Evolutionary conservation across 2,329 filamentous ascomycete species (phyloP).

Genomic region (Drechmeria coniospora): DNA sequence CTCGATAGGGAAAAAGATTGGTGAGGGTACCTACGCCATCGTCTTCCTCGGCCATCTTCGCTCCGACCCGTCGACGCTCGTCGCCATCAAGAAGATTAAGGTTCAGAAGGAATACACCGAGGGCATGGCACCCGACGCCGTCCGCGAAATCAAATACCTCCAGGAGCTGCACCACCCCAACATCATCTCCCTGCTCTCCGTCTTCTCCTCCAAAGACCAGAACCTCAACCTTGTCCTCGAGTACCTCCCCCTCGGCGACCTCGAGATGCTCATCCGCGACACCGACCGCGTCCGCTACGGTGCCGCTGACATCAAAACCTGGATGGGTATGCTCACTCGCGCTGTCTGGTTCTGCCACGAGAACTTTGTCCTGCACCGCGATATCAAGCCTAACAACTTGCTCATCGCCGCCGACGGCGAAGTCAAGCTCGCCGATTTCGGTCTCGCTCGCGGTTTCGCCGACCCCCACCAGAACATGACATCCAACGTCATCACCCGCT

Average conservation of each 20-base stretch:
- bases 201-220: constrained; percentile 92
- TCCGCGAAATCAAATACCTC: constrained; percentile 89
- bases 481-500: constrained; percentile 84
- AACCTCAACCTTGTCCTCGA: constrained; percentile 94
- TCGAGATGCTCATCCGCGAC: constrained; percentile 89
- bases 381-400: constrained; percentile 98
- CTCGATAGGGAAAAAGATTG: constrained; percentile 63
- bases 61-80: constrained; percentile 52
- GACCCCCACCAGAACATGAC: constrained; percentile 87
- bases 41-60: constrained; percentile 81
- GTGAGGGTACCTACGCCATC: constrained; percentile 92
- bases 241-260: constrained; percentile 81
- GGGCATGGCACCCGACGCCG: constrained; percentile 83
- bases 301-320: constrained; percentile 84
- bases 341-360: constrained; percentile 96
- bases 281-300: constrained; percentile 64
- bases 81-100: constrained; percentile 92
- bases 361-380: constrained; percentile 83
- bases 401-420: constrained; percentile 86
- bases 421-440: constrained; percentile 94
- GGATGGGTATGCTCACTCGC: constrained; percentile 94
- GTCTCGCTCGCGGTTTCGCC: constrained; percentile 75
- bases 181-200: constrained; percentile 81
- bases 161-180: constrained; percentile 91
- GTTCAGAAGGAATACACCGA: constrained; percentile 74